Conservation (phyloP, 2,329 filamentous ascomycete genomes). For the Fusarium napiforme region DNA sequence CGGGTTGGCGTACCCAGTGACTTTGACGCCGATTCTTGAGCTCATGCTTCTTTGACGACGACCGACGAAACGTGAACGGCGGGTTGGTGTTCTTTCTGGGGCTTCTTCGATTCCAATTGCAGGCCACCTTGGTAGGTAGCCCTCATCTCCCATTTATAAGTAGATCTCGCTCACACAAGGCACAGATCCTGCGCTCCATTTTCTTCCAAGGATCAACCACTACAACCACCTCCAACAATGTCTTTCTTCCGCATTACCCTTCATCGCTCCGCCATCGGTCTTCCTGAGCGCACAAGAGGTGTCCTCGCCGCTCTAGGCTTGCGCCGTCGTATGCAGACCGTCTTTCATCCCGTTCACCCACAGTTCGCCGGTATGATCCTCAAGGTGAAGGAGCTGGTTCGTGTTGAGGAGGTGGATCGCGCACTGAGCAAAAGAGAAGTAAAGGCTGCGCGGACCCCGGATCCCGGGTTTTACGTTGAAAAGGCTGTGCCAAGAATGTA, state of each 20-base stretch:
- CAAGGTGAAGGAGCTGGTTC: slow-evolving; percentile 91
- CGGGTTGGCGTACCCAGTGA: slow-evolving; percentile 25
- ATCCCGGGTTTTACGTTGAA: slow-evolving; percentile 85
- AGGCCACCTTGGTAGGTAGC: slow-evolving; percentile 6
- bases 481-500: slow-evolving; percentile 52
- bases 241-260: slow-evolving; percentile 92
- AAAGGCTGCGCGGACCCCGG: slow-evolving; percentile 76
- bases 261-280: slow-evolving; percentile 87
- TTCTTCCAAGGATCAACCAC: not conserved
- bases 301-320: slow-evolving; percentile 88
- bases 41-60: slow-evolving; percentile 31
- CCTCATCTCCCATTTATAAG: not conserved
- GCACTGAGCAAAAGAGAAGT: slow-evolving; percentile 74
- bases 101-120: not conserved
- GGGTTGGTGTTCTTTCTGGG: slow-evolving; percentile 17
- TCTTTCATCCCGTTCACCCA: slow-evolving; percentile 86
- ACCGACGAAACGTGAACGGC: slow-evolving; percentile 22
- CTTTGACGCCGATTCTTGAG: slow-evolving; percentile 29
- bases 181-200: slow-evolving; percentile 25
- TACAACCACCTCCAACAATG: slow-evolving; percentile 57
- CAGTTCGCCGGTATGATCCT: slow-evolving; percentile 91
- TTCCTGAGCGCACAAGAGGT: slow-evolving; percentile 81
- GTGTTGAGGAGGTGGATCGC: slow-evolving; percentile 79
- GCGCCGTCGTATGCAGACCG: slow-evolving; percentile 83
- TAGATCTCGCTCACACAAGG: slow-evolving; percentile 8